Evolutionary conservation across 495 filamentous ascomycete species (phyloP).

Genomic region (Durotheca rogersii): DNA sequence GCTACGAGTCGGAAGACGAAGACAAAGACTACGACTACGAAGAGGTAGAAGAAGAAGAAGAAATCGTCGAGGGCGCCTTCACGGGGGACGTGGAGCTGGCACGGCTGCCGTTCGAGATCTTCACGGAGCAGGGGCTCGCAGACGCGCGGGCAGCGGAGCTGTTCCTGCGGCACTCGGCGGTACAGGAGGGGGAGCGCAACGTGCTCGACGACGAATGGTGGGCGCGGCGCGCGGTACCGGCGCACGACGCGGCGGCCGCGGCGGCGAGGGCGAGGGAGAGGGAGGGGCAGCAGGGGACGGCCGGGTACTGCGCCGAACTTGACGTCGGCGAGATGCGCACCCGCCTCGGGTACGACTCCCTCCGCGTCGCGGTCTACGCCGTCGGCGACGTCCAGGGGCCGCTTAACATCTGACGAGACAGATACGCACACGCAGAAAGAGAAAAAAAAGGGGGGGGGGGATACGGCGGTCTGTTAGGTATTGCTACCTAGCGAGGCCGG

Average conservation of each 20-base stretch:
- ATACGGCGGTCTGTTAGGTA: too few species aligned
- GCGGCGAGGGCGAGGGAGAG: neutral
- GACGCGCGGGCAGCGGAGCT: conserved; percentile 11
- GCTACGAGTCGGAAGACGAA: neutral
- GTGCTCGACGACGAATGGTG: conserved; percentile 18
- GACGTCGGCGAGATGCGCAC: conserved; percentile 7
- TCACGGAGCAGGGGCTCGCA: conserved; percentile 14
- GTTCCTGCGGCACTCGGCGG: conserved; percentile 15
- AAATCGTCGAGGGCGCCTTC: neutral
- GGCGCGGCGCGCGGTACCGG: neutral
- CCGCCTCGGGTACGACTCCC: conserved; percentile 17
- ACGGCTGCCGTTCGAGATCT: conserved; percentile 8
- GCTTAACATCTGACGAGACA: conserved; percentile 16
- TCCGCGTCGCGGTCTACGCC: conserved; percentile 12
- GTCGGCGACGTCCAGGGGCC: conserved; percentile 17
- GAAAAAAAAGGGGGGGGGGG: neutral
- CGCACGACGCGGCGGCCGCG: conserved; percentile 5
- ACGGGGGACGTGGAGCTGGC: conserved; percentile 6
- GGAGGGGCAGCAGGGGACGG: too few species aligned
- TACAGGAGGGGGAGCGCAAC: conserved; percentile 6
- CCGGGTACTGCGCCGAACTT: conserved; percentile 2
- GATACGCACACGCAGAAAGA: too few species aligned
- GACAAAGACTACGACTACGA: neutral
- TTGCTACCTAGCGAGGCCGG: too few species aligned
- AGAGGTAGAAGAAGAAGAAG: neutral